These are phyloP conservation scores for Beta macrorhiza DNA, from an alignment of 179 eudicot genomes.

Conservation along the genomic window DNA sequence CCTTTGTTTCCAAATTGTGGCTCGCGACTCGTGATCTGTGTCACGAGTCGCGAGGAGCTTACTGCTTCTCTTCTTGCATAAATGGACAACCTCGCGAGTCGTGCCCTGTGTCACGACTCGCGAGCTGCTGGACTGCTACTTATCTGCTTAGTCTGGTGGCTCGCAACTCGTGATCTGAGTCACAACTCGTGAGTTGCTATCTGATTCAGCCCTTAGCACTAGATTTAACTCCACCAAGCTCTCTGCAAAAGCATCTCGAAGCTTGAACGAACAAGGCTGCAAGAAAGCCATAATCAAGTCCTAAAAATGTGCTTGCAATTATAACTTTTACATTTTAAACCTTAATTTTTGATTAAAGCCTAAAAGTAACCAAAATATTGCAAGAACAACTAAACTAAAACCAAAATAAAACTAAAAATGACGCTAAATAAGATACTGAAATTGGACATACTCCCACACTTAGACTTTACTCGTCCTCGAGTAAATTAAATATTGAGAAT, in stretches of 20 bases:
- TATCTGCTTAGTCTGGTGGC: too few relatives aligned
- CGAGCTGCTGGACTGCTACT: background rate
- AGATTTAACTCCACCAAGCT: background rate
- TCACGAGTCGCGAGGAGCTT: background rate
- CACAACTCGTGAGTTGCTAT: too few relatives aligned
- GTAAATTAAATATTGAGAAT: too few relatives aligned
- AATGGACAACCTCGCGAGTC: background rate
- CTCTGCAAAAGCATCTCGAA: background rate
- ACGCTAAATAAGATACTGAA: too few relatives aligned
- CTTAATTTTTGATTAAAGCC: background rate
- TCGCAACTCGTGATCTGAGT: too few relatives aligned
- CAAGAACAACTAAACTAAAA: background rate
- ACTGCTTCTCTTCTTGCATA: background rate
- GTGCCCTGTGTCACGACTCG: background rate
- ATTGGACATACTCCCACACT: too few relatives aligned
- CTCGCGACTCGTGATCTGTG: background rate
- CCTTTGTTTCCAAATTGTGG: too few relatives aligned
- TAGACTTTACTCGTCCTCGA: too few relatives aligned
- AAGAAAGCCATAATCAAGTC: background rate
- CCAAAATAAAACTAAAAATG: background rate
- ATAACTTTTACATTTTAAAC: background rate
- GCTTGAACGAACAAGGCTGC: background rate
- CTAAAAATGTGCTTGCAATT: background rate
- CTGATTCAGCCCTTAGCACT: background rate
- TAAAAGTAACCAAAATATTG: background rate